These are phyloP conservation scores for Saccharum officinarum DNA, from an alignment of 176 grass and related monocot species.

Conservation along the genomic window DNA sequence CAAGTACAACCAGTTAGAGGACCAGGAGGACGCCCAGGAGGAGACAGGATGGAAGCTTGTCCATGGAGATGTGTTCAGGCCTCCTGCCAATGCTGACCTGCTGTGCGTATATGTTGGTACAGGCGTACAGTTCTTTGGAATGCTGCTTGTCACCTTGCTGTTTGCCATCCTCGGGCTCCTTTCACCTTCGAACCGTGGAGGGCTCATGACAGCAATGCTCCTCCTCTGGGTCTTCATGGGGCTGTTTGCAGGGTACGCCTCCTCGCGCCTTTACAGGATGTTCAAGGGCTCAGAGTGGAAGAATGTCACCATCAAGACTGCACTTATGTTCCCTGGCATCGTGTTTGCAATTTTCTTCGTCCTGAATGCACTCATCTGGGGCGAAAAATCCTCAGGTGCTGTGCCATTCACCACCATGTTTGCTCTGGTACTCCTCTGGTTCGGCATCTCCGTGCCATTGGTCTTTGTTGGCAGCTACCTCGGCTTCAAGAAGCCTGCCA, in stretches of 20 bases:
- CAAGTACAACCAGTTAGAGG: slow-evolving; percentile 90
- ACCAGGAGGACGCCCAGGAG: slow-evolving; percentile 91
- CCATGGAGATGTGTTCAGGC: slow-evolving; percentile 89
- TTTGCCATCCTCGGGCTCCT: slow-evolving; percentile 86
- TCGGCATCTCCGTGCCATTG: slow-evolving; percentile 77
- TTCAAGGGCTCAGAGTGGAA: slow-evolving; percentile 90
- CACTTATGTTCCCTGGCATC: slow-evolving; percentile 62
- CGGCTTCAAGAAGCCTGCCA: slow-evolving; percentile 67
- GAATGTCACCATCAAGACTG: slow-evolving; percentile 70
- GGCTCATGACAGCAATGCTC: slow-evolving; percentile 83
- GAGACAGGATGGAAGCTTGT: slow-evolving; percentile 98
- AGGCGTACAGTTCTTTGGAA: slow-evolving; percentile 86
- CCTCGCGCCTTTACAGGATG: slow-evolving; percentile 69
- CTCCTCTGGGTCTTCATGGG: slow-evolving; percentile 92
- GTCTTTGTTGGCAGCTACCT: slow-evolving; percentile 84
- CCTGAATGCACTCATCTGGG: slow-evolving; percentile 85
- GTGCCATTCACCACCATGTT: slow-evolving; percentile 98
- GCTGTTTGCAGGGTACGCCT: slow-evolving; percentile 74
- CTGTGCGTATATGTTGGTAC: slow-evolving; percentile 80
- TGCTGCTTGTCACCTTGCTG: slow-evolving; percentile 83
- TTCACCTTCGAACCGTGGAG: slow-evolving; percentile 76
- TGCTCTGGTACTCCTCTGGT: slow-evolving; percentile 89
- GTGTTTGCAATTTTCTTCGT: slow-evolving; percentile 77
- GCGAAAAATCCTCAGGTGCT: slow-evolving; percentile 75
- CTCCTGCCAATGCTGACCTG: slow-evolving; percentile 54